Percentiles rank a stretch among this genome's conserved stretches.
Conservation (phyloP, 176 grass and related monocot species). For the Triticum urartu region DNA sequence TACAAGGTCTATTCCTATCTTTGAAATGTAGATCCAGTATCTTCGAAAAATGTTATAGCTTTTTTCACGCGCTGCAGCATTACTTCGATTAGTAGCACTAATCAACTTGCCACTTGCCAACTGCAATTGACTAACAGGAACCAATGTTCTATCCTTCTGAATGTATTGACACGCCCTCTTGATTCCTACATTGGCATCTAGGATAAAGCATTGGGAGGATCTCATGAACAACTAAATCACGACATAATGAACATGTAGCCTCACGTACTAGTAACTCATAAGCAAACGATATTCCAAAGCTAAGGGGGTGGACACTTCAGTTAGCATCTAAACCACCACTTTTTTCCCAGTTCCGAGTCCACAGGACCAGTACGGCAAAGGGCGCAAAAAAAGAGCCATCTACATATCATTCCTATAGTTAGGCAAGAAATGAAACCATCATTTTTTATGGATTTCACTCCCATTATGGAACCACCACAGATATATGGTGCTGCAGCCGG, state of each 20-base stretch:
- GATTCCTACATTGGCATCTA: not conserved
- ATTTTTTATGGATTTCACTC: constrained; percentile 22
- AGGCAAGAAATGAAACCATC: constrained; percentile 38
- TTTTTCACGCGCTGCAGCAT: too few species aligned
- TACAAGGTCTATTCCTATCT: too few species aligned
- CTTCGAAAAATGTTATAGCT: too few species aligned
- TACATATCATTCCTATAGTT: constrained; percentile 33
- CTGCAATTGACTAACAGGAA: not conserved
- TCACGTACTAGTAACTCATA: too few species aligned
- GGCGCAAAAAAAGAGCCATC: not conserved
- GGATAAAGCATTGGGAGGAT: not conserved
- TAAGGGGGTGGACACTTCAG: constrained; percentile 32
- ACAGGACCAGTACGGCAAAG: constrained; percentile 13
- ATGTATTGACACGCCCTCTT: not conserved
- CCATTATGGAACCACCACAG: constrained; percentile 22
- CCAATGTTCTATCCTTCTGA: not conserved
- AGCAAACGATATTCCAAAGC: too few species aligned
- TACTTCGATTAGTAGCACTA: too few species aligned
- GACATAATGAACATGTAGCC: not conserved
- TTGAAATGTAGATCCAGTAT: too few species aligned
- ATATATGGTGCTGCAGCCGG: not conserved
- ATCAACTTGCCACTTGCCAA: too few species aligned
- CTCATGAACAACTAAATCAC: not conserved
- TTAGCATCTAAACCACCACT: constrained; percentile 6
- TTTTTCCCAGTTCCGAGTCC: constrained; percentile 1